Evolutionary conservation across 2,329 filamentous ascomycete species (phyloP), one percentile per base, ranked within the genome.

Genomic region (Fusarium burgessii): DNA sequence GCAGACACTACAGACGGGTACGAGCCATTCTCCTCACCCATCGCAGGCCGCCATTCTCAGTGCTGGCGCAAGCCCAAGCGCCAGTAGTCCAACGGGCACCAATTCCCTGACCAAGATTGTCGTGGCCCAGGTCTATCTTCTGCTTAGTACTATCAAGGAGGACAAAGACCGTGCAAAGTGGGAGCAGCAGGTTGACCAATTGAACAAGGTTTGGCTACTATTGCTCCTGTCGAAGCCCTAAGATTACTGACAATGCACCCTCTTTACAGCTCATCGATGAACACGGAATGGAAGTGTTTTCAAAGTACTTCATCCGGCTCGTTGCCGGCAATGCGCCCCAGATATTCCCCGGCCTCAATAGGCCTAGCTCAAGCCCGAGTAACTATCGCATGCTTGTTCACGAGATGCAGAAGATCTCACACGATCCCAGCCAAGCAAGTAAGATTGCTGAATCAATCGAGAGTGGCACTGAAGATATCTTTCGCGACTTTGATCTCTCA

Each of bases 211-310:
- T 85, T 80, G 36, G 52, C 46, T 43, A 65, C 25, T 29, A 35
- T 49, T 49, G 33, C 23, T 59, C 32, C 29, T 20, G 20, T 23
- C 23, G 5, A 20, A 40, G 11, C 42, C 27, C 41, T 25, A 20
- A n/a, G 20, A 43, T 59, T 63, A 51, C 71, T 79, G 52, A 80
- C 68, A n/a, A 43, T 35, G 18, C 33, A 49, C 45, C 41, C 27
- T 14, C 50, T 42, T 42, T 49, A 45, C 61, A 97, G 93, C 91
- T 98, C 81, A 92, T 98, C 84, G 92, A 97, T 89, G 95, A 95
- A 78, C 92, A 97, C 94, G 95, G 95, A 80, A 99, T 99, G 95
- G 97, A 99, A 87, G 94, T 98, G 80, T 98, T 95, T 81, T 91
- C 93, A 67, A 97, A 95, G 86, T 98, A 96, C 82, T 97, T 99